Base-by-base conservation (phyloP, 495 filamentous ascomycete genomes). In the Annulohypoxylon maeteangense region DNA sequence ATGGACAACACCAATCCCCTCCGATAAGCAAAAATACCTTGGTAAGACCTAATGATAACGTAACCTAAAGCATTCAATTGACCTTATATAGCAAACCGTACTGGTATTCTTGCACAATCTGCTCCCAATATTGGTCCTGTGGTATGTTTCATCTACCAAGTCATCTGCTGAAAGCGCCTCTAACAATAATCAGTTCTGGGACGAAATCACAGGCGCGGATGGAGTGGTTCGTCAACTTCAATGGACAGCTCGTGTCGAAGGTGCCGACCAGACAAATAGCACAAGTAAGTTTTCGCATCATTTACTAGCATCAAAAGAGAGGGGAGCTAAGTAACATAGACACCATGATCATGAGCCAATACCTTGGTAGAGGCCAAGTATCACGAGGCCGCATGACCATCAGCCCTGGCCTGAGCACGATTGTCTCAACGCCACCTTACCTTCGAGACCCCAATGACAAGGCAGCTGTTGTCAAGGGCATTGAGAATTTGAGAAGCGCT, bases 91-190 rank as follows among this genome's bases (percentile, higher is more conserved):
- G 82, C 78, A 40, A 81, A 83, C 47, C 83, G 88, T 25, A 84
- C 79, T 45, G 91, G 91, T 25, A 87, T 90, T 50, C 81, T 92
- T 22, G 85, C 91, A 38, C 89, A 91, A 78, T 83, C 91, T 65
- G 91, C 91, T 55, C 90, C 90, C 50, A 87, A 89, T 70, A 90
- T 90, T 32, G 87, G 87, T 3, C 85, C 88, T 27, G 84, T 90
- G 75, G 83, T 84, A 70, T 47, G 80, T 78, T 70, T 68, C 5
- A 67, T 62, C 56, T 1, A 55, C 67, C 32, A 56, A 48, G 0
- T 18, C 8, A 16, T 29, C 7, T 23, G 20, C 18, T 10, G 0
- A 7, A 18, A 51, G 14, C 7, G 23, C 10, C 18, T 65, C 79
- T 65, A 78, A 74, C 27, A 12, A 36, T 1, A 2, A 3, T 4